Evolutionary conservation across 75 land plant genomes (phyloP), one percentile per base, ranked within the genome.

Genomic region (Picea glauca): DNA sequence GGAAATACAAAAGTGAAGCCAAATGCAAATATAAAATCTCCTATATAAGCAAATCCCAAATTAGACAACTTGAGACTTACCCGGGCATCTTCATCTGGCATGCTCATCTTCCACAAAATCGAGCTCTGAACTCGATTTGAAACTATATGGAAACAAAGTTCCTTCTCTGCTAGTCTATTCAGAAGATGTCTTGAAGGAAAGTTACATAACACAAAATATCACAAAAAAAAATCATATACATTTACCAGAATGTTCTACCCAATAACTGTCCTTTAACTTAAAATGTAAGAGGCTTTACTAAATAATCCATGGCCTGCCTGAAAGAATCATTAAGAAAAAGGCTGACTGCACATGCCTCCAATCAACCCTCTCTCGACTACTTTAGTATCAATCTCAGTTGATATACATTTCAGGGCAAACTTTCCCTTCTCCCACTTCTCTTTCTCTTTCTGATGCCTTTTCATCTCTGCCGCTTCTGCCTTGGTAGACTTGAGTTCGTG

Each of bases 391-490:
- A 26, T 26, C 26, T 26, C 26, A 26, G 26, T 0, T 0, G 26
- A 26, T 26, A 26, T 26, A 26, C 26, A 26, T 26, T 26, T 26
- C 26, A 26, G 26, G 26, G 26, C 26, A 26, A 26, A 26, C 80
- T 94, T 94, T 20, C 99, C 99, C 21, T 91, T 97, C 80, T 90
- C 99, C 99, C 99, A 97, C 61, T 89, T 95, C 40, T 90, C 76
- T 78, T 67, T 87, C 80, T 97, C 94, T 78, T 93, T 91, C 79
- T 90, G 83, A 65, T 81, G n/a, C 61, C 86, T 97, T 32, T 88
- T 86, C 82, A 26, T 26, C 26, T 26, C 26, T 26, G 26, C 26
- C 0, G 26, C 26, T 26, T 26, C 26, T 26, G 26, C 26, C 26
- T 26, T 26, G 26, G 26, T 26, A 26, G 26, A 26, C 26, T 35